These are phyloP conservation scores for Candida jianshihensis DNA, from an alignment of 805 yeast genomes.

Conservation along the genomic window DNA sequence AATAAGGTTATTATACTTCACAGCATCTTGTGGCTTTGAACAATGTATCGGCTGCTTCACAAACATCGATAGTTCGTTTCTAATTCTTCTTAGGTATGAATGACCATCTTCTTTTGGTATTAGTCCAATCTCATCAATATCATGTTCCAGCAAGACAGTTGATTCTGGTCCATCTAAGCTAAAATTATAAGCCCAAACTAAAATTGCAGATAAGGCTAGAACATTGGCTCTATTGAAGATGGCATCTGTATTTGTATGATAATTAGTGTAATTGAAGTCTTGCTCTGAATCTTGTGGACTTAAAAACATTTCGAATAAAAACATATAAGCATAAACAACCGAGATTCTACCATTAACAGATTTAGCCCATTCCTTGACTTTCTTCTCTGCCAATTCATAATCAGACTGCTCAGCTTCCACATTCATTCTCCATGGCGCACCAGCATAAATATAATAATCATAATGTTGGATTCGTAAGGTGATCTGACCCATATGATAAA, in stretches of 20 bases:
- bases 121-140: constrained; percentile 14
- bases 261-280: constrained; percentile 34
- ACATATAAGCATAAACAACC: constrained; percentile 53
- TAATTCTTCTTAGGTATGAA: constrained; percentile 41
- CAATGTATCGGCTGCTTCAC: constrained; percentile 25
- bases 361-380: constrained; percentile 47
- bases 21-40: constrained; percentile 26
- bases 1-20: constrained; percentile 35
- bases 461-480: constrained; percentile 67
- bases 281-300: constrained; percentile 40
- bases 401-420: constrained; percentile 49
- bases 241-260: constrained; percentile 47
- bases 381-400: constrained; percentile 38
- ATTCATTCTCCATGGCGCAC: constrained; percentile 77
- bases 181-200: constrained; percentile 48
- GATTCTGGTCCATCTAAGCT: constrained; percentile 41
- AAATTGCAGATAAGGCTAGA: constrained; percentile 24
- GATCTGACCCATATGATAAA: constrained; percentile 69
- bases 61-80: constrained; percentile 31
- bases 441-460: constrained; percentile 73
- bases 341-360: constrained; percentile 43
- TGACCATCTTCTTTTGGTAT: constrained; percentile 42
- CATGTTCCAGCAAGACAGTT: constrained; percentile 21
- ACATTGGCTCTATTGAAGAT: constrained; percentile 32
- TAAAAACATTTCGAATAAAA: constrained; percentile 55